A percentile compares a stretch with the other conserved stretches of the same genome.
phyloP scores from a whole-genome alignment of 441 rosid species.

The Mallotus japonicus region DNA sequence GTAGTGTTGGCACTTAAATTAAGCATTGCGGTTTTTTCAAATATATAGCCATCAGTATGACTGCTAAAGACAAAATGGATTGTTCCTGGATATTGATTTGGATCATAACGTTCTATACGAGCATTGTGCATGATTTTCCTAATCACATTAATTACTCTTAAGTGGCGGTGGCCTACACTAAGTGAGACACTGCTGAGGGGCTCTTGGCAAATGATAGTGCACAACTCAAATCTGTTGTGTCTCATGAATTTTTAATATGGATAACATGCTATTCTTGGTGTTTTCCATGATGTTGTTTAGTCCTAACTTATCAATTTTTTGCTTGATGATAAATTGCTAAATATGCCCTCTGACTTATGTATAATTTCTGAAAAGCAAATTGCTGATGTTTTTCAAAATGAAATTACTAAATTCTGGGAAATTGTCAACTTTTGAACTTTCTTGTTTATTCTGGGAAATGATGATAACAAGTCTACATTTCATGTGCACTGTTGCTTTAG shows the following conservation, averaged over 20 bases:
- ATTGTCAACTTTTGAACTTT: not conserved
- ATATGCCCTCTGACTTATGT: not conserved
- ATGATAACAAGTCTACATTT: not conserved
- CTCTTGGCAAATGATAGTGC: not conserved
- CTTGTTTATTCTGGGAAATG: not conserved
- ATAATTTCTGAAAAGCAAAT: not conserved
- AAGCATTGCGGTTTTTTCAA: not conserved
- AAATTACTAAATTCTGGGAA: not conserved
- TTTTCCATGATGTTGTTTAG: not conserved
- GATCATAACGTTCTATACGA: too few species aligned
- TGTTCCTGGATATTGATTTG: not conserved
- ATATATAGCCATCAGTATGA: constrained; percentile 12
- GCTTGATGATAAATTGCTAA: not conserved
- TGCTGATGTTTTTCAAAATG: too few species aligned
- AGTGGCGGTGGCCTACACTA: not conserved
- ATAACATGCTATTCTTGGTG: not conserved
- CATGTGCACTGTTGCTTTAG: not conserved
- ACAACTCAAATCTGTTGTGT: not conserved
- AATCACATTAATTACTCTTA: not conserved
- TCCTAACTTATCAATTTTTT: not conserved
- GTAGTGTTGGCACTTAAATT: not conserved
- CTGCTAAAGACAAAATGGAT: not conserved
- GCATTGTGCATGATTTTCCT: too few species aligned
- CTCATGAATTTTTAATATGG: not conserved
- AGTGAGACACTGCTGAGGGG: not conserved